Evolutionary conservation across 2,329 filamentous ascomycete species (phyloP), one percentile per base, ranked within the genome.

Genomic region (Phaeosphaeria sp.): DNA sequence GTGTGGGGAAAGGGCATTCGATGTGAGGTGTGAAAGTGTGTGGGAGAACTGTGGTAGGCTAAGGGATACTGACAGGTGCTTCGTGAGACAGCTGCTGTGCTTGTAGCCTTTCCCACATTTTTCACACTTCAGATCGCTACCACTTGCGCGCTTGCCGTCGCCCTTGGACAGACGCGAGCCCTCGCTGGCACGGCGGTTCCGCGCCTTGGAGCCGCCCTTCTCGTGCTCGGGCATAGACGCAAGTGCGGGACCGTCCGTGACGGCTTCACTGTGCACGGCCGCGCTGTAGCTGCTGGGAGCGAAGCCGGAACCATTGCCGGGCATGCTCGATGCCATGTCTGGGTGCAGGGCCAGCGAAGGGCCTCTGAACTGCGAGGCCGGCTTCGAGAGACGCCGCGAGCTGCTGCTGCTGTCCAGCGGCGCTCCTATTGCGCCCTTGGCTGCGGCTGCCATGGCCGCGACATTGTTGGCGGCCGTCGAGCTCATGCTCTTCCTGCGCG

Each of bases 71-170:
- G 89, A 98, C 95, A 97, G 90, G 89, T 99, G 95, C 88, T 98
- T 99, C 79, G 92, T 96, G 85, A 99, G 88, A 88, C 95, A 99
- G 84, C 95, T 98, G 88, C 93, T 96, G 86, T 99, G 95, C 89
- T 99, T 99, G 88, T 99, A 99, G 82, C 93, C 93, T 86, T 99
- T 99, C 80, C 94, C 94, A 84, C 95, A 99, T 81, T 93, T 94
- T 77, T 97, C 92, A 83, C 95, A 99, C 80, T 91, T 92, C 77
- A 99, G 87, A 79, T 98, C 94, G 73, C 89, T 88, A 73, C 89
- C 87, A 81, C 87, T 90, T 79, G 87, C 86, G 81, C 92, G 93
- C 82, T 88, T 89, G 67, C 86, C 85, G 72, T 94, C 91, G 68
- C 90, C 89, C 80, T 95, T 96, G 71, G 85, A 82, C 62, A 94